Evolutionary conservation across 331 rosid species (phyloP).

Genomic region (Erythrophleum ivorense): DNA sequence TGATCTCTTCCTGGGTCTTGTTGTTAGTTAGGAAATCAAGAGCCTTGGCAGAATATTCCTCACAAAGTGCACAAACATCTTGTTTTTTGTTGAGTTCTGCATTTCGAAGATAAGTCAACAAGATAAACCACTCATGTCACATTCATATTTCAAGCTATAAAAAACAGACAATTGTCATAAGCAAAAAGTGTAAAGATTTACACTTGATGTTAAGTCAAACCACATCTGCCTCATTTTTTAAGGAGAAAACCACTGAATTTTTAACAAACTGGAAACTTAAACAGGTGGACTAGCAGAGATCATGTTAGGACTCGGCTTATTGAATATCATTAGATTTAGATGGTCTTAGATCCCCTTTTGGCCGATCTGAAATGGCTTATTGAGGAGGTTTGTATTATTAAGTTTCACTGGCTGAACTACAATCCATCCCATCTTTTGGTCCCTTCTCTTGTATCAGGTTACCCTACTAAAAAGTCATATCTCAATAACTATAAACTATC

Average conservation of each 20-base stretch:
- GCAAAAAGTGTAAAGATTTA: background rate
- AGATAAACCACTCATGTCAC: conserved; percentile 26
- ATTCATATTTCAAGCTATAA: background rate
- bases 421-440: conserved; percentile 27
- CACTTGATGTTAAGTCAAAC: background rate
- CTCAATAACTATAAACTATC: background rate
- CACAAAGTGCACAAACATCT: conserved; percentile 75
- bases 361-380: background rate
- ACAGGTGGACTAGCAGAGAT: background rate
- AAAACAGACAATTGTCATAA: background rate
- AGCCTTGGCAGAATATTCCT: conserved; percentile 64
- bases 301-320: background rate
- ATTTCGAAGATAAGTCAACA: conserved; percentile 23
- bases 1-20: conserved; percentile 66
- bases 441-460: background rate
- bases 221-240: background rate
- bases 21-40: conserved; percentile 65
- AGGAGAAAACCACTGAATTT: background rate
- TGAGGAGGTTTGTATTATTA: background rate
- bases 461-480: conserved; percentile 3
- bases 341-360: background rate
- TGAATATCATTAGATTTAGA: background rate
- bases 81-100: conserved; percentile 49
- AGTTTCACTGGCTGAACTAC: background rate
- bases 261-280: background rate